Evolutionary conservation across 1,284 basidiomycete genomes (phyloP).

Genomic region (Microbotryum violaceum): DNA sequence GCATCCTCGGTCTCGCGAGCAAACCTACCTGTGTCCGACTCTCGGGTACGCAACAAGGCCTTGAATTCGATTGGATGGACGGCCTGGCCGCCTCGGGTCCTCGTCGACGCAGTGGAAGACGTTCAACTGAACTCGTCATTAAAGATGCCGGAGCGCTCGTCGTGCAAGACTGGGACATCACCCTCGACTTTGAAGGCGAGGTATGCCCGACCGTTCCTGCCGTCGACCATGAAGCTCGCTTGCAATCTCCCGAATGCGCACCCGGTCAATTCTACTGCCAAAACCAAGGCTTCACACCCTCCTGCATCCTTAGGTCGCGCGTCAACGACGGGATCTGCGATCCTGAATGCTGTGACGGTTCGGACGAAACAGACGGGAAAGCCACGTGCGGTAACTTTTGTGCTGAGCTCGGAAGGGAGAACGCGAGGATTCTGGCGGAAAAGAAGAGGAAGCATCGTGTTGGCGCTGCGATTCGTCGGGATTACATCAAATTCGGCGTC

Average conservation of each 20-base stretch:
- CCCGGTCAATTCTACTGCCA: constrained; percentile 63
- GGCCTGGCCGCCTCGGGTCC: constrained; percentile 29
- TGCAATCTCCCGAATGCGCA: constrained; percentile 30
- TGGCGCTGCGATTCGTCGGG: constrained; percentile 80
- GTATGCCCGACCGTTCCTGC: constrained; percentile 14
- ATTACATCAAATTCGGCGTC: constrained; percentile 75
- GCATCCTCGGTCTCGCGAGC: constrained; percentile 62
- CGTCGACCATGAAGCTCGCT: constrained; percentile 20
- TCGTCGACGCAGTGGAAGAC: constrained; percentile 19
- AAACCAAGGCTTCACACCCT: constrained; percentile 82
- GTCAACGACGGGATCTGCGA: constrained; percentile 97
- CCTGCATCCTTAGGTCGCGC: constrained; percentile 65
- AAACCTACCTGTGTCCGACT: constrained; percentile 47
- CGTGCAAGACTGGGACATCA: constrained; percentile 30
- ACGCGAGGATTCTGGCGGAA: constrained; percentile 58
- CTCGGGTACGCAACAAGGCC: constrained; percentile 19
- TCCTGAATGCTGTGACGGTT: constrained; percentile 93
- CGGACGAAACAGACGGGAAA: constrained; percentile 69
- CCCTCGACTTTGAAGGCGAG: constrained; percentile 19
- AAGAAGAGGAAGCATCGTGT: constrained; percentile 61
- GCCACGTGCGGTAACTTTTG: constrained; percentile 69
- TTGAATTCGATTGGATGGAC: constrained; percentile 34
- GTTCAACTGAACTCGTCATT: constrained; percentile 24
- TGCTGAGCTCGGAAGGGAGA: constrained; percentile 61
- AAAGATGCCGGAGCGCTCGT: constrained; percentile 26